A percentile compares a stretch with the other conserved stretches of the same genome.
These are phyloP conservation scores for Thelonectria blattea DNA, from an alignment of 2,329 filamentous ascomycete species.

Conservation along the genomic window DNA sequence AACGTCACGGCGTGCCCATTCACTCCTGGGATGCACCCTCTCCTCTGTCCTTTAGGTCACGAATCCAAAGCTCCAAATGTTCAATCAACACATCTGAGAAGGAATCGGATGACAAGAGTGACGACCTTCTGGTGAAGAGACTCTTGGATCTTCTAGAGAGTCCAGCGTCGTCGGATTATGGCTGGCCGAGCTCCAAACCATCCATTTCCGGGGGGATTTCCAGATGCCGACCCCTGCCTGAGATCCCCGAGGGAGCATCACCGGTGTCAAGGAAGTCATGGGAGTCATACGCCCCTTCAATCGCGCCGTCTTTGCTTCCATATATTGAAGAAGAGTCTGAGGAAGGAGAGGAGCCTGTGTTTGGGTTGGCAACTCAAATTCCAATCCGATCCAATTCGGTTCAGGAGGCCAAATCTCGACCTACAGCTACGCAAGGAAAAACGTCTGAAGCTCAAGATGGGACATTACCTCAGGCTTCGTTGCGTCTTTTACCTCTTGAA, in stretches of 20 bases:
- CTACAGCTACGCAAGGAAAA: neutral
- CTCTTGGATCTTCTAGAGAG: neutral
- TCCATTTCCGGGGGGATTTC: neutral
- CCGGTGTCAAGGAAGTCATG: conserved; percentile 9
- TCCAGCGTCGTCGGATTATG: neutral
- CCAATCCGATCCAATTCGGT: conserved; percentile 17
- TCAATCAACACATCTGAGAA: no score
- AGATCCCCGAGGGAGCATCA: conserved; percentile 23
- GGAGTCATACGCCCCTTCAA: conserved; percentile 14
- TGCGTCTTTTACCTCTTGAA: neutral
- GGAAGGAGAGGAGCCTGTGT: conserved; percentile 21
- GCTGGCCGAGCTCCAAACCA: neutral
- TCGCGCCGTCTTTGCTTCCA: conserved; percentile 26
- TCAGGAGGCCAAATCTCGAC: neutral
- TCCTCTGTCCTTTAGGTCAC: neutral
- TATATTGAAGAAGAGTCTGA: conserved; percentile 31
- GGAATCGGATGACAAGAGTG: no score
- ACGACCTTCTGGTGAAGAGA: neutral
- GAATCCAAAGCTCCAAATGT: neutral
- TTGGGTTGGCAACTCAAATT: conserved; percentile 17
- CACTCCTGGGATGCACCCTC: neutral
- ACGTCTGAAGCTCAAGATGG: neutral
- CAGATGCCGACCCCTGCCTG: conserved; percentile 29
- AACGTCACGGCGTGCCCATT: neutral
- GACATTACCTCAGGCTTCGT: neutral